phyloP scores from a whole-genome alignment of 2,329 filamentous ascomycete species.

The Aspergillus sp. region DNA sequence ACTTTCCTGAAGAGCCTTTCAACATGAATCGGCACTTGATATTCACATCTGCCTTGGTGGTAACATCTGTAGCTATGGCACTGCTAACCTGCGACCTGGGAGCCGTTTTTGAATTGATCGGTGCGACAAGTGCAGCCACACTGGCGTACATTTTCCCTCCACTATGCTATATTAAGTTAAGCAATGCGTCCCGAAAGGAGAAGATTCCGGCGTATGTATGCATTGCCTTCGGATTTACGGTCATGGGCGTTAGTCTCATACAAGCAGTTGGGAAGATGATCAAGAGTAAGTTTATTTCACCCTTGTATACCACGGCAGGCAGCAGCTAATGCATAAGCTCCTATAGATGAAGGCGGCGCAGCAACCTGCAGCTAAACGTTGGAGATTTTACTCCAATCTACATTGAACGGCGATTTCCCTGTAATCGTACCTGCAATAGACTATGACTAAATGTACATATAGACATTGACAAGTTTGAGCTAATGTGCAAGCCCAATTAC shows the following conservation, averaged over 20 bases:
- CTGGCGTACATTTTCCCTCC: constrained; percentile 95
- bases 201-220: constrained; percentile 69
- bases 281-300: constrained; percentile 32
- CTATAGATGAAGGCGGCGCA: constrained; percentile 35
- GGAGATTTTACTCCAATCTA: not conserved
- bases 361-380: constrained; percentile 29
- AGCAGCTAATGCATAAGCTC: constrained; percentile 12
- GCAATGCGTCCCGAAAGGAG: constrained; percentile 71
- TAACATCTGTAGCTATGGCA: constrained; percentile 72
- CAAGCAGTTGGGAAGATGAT: constrained; percentile 71
- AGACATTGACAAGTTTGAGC: not conserved
- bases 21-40: constrained; percentile 81
- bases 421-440: constrained; percentile 12
- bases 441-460: constrained; percentile 13
- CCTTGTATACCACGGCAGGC: not conserved
- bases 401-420: not conserved
- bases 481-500: not conserved
- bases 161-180: constrained; percentile 91
- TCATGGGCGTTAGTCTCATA: constrained; percentile 78
- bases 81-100: constrained; percentile 91
- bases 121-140: constrained; percentile 89
- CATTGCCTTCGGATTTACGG: constrained; percentile 73
- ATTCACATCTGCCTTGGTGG: constrained; percentile 80
- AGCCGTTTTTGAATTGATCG: constrained; percentile 92
- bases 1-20: constrained; percentile 70